phyloP scores from a whole-genome alignment of 331 rosid species.

The Pyrus hybrid region DNA sequence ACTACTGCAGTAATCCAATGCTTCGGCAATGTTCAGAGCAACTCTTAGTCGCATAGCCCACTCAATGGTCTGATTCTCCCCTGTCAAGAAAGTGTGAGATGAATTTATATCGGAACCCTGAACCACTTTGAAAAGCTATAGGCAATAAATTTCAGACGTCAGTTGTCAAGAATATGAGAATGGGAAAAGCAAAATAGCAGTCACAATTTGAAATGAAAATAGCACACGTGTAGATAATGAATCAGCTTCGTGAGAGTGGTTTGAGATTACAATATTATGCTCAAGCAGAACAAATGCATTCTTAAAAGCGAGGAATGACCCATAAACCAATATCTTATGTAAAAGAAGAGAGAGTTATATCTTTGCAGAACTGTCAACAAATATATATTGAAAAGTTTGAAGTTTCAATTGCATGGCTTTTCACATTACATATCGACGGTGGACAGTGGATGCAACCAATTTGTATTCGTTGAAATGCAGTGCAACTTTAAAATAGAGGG shows the following conservation, averaged over 20 bases:
- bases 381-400: not conserved
- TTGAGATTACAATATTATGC: not conserved
- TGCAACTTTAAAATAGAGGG: not conserved
- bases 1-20: constrained; percentile 51
- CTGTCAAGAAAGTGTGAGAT: constrained; percentile 22
- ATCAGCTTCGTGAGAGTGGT: not conserved
- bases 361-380: not conserved
- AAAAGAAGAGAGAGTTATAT: not conserved
- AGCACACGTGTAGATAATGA: not conserved
- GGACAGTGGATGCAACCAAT: not conserved
- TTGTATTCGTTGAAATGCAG: not conserved
- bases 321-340: not conserved
- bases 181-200: not conserved
- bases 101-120: not conserved
- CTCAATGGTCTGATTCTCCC: constrained; percentile 82
- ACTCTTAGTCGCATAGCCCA: constrained; percentile 86
- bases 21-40: constrained; percentile 60
- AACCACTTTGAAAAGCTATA: not conserved
- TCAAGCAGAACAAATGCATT: not conserved
- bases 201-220: not conserved
- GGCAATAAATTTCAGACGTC: not conserved
- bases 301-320: not conserved
- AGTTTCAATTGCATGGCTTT: not conserved
- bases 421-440: not conserved
- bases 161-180: not conserved